Base-by-base conservation (phyloP, 2,329 filamentous ascomycete species). In the Colletotrichum siamense region DNA sequence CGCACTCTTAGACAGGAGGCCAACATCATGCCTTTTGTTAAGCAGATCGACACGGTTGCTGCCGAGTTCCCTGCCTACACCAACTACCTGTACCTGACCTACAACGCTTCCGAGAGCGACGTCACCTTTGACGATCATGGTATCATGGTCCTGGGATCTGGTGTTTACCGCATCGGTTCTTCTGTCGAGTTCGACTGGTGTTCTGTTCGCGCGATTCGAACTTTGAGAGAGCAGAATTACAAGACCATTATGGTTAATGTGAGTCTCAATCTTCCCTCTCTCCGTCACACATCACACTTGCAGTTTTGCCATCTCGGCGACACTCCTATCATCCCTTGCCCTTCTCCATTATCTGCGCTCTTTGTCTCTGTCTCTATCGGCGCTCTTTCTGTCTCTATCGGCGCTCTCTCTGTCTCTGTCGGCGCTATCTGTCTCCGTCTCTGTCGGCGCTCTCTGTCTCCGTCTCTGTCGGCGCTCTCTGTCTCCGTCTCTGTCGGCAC, bases 151-250 rank as follows among this genome's bases (percentile, higher is more conserved):
- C 90, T 99, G 34, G 96, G 96, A 16, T 98, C 96, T 36, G 96
- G 96, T 85, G 96, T 98, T 12, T 99, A 99, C 89, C 93, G 97
- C 77, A 99, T 99, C 79, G 97, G 97, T 79, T 98, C 96, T 0
- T 98, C 96, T 0, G 97, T 99, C 75, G 97, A 99, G 84, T 99
- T 99, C 85, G 97, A 99, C 86, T 99, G 97, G 97, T 99, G 97
- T 85, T 98, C 97, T 6, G 97, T 99, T 32, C 91, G 96, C 76
- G 95, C 97, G 8, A 98, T 99, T 78, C 93, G 96, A 78, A 99
- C 97, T 3, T 91, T 99, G 9, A 92, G 97, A 67, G 92, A 95
- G 79, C 91, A 93, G 76, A 95, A 95, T 4, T 92, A 94, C 88
- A 99, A 99, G 90, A 99, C 97, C 0, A 93, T 99, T 81, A 99